Base-by-base conservation (phyloP, 2,329 filamentous ascomycete genomes). In the Pseudogymnoascus sp. region DNA sequence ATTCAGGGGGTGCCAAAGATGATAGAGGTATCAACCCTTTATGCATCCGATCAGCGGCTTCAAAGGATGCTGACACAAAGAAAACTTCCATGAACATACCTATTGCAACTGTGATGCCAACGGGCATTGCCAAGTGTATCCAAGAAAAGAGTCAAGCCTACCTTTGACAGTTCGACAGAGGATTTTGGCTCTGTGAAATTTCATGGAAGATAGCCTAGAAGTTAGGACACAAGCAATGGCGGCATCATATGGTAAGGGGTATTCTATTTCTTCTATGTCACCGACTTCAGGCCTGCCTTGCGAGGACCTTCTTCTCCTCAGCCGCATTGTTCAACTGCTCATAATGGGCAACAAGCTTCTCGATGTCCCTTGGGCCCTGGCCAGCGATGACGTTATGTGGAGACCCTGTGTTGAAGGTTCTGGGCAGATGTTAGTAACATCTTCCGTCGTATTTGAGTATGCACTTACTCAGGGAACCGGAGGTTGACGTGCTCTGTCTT, bases 301-400 rank as follows among this genome's bases (percentile, higher is more conserved):
- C 64, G 64, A 68, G 68, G 3, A 82, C 73, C 73, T 84, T 85
- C 71, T 78, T 78, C 72, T 81, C 81, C 65, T 88, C 83, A 64
- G 79, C 78, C 64, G 83, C 80, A 71, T 77, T 76, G 63, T 84
- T 81, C 70, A 83, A 71, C 70, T 81, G 80, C 73, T 85, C 77
- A 72, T 87, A 89, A 75, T 88, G 84, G 31, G 80, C 82, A 64
- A 86, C 83, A 63, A 88, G 77, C 61, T 79, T 73, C 71, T 82
- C 82, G 68, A 89, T 76, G 70, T 87, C 81, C 59, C 80, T 81
- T 63, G 80, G 75, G 53, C 77, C 76, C 66, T 83, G 82, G 61
- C 87, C 87, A 46, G 87, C 84, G 34, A 80, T 76, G 63, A 88
- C 81, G 71, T 89, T 89, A 75, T 79, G 86, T 14, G 85, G 85